Evolutionary conservation across 352 stramenopile genomes (phyloP).

Genomic region (Phytophthora citrophthora): DNA sequence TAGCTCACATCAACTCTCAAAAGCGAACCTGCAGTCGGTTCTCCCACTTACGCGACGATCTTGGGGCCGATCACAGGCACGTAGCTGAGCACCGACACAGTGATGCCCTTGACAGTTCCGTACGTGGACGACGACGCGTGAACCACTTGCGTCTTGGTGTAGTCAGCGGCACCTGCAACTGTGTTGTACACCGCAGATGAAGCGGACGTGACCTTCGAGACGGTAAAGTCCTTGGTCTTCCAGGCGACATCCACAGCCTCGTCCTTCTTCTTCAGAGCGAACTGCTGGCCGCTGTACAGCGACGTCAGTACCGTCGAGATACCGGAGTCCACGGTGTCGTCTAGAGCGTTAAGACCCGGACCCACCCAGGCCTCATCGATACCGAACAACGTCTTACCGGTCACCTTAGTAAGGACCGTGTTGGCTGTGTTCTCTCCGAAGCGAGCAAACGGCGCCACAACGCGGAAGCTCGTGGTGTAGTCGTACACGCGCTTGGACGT

Average conservation of each 20-base stretch:
- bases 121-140: conserved; percentile 65
- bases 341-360: conserved; percentile 54
- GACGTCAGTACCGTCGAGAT: conserved; percentile 58
- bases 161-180: conserved; percentile 54
- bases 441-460: conserved; percentile 57
- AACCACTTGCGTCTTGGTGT: conserved; percentile 61
- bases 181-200: conserved; percentile 46
- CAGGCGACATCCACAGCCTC: conserved; percentile 39
- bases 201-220: conserved; percentile 32
- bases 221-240: conserved; percentile 63
- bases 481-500: conserved; percentile 74
- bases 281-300: conserved; percentile 62
- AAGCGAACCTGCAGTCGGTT: conserved; percentile 22
- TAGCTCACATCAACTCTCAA: neutral
- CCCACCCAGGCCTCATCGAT: conserved; percentile 55
- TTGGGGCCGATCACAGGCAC: conserved; percentile 63
- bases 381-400: conserved; percentile 56
- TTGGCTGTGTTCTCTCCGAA: conserved; percentile 69
- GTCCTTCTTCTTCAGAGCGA: conserved; percentile 70
- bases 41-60: conserved; percentile 47
- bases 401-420: conserved; percentile 58
- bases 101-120: conserved; percentile 48
- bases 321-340: conserved; percentile 64
- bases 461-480: conserved; percentile 77
- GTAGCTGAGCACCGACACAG: conserved; percentile 61